These are phyloP conservation scores for Nothophytophthora sp. DNA, from an alignment of 352 stramenopile species.

Conservation along the genomic window DNA sequence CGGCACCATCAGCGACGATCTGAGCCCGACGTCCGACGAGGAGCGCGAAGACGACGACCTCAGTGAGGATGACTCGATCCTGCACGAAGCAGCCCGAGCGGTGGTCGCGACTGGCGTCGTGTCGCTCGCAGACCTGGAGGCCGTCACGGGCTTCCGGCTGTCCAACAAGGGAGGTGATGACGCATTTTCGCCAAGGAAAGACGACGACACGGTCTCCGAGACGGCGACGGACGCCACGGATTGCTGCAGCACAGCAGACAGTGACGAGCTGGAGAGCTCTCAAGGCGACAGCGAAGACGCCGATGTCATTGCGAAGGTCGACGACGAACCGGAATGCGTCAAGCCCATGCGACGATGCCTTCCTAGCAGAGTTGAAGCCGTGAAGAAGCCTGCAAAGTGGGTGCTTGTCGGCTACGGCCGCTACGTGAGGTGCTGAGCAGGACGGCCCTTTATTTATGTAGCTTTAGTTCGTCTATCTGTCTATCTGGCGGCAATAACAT, in stretches of 20 bases:
- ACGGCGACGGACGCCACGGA: conserved; percentile 25
- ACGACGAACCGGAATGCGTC: not conserved
- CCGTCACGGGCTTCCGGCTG: conserved; percentile 20
- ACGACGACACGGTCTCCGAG: conserved; percentile 23
- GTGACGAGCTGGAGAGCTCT: conserved; percentile 11
- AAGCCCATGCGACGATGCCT: not conserved
- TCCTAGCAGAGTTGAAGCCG: not conserved
- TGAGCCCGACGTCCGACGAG: not conserved
- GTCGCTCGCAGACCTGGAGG: conserved; percentile 28
- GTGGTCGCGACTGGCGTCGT: conserved; percentile 26
- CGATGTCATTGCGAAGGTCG: not conserved
- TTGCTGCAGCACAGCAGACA: conserved; percentile 14
- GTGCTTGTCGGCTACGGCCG: conserved; percentile 32
- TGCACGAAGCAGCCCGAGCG: conserved; percentile 23
- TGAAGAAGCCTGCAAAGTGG: conserved; percentile 15
- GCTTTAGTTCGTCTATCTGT: no score
- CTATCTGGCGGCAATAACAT: no score
- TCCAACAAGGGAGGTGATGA: conserved; percentile 6
- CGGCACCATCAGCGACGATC: not conserved
- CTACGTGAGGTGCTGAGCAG: conserved; percentile 16
- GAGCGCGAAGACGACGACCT: not conserved
- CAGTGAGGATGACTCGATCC: conserved; percentile 16
- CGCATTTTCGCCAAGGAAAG: conserved; percentile 2
- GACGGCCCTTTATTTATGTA: conserved; percentile 15
- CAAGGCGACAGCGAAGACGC: not conserved